Percentiles rank a stretch among this genome's conserved stretches.
Evolutionary conservation across 2,329 filamentous ascomycete species (phyloP).

Genomic region (Aureobasidium sp.): DNA sequence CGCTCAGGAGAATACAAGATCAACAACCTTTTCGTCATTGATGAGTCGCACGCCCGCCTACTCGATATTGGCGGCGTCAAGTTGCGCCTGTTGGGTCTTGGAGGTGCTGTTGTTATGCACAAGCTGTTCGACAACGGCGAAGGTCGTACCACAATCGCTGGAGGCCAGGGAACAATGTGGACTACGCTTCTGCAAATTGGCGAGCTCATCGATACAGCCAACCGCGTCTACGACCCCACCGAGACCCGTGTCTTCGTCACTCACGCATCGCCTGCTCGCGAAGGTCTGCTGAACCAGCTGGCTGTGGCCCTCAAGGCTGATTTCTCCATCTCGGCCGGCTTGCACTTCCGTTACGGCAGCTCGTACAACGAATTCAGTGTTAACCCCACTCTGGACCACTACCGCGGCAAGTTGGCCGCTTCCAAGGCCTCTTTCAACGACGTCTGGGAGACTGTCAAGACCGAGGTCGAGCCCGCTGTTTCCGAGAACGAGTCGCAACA

Average conservation of each 20-base stretch:
- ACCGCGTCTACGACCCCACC: constrained; percentile 97
- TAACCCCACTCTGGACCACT: constrained; percentile 97
- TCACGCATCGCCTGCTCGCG: constrained; percentile 95
- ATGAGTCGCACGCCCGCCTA: constrained; percentile 96
- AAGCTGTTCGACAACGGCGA: constrained; percentile 99
- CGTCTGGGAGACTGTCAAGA: constrained; percentile 99
- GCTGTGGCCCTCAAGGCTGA: constrained; percentile 98
- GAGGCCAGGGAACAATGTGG: constrained; percentile 99
- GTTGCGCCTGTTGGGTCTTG: constrained; percentile 91
- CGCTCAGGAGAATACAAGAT: constrained; percentile 98
- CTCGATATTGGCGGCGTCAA: constrained; percentile 97
- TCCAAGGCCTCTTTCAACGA: constrained; percentile 99
- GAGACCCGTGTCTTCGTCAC: constrained; percentile 98
- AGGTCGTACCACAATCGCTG: constrained; percentile 96
- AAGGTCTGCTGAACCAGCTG: constrained; percentile 97
- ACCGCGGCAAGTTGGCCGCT: constrained; percentile 97
- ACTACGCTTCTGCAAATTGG: constrained; percentile 98
- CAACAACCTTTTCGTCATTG: constrained; percentile 97
- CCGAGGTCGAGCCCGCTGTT: constrained; percentile 95
- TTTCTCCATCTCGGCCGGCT: constrained; percentile 96
- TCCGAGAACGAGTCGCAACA: constrained; percentile 95
- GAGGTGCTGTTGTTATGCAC: constrained; percentile 99
- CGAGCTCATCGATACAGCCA: constrained; percentile 96
- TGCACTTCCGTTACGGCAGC: constrained; percentile 98
- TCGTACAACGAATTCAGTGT: constrained; percentile 99